Evolutionary conservation across 805 yeast species (phyloP), one percentile per base, ranked within the genome.

Genomic region (Wickerhamiella lipophila): DNA sequence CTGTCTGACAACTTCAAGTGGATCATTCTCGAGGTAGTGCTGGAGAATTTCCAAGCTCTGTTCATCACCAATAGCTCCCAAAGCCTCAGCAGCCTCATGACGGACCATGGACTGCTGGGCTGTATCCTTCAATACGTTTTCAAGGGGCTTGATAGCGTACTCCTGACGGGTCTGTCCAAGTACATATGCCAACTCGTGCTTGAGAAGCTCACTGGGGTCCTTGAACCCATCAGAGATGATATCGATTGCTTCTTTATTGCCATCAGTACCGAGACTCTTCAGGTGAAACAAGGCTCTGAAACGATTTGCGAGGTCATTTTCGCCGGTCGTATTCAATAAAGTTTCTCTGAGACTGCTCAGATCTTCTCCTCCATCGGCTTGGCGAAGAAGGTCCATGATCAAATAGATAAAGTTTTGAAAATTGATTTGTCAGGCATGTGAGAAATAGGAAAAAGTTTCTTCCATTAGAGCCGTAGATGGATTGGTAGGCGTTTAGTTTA

Each of bases 61-160:
- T 36, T 67, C 65, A 64, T 87, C 95, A 43, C 95, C 95, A 47
- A 92, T 71, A 40, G 98, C 98, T 53, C 98, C 99, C 49, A 92
- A 72, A 39, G 97, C 98, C 68, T 92, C 99, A 6, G 98, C 98
- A 15, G 98, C 98, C 67, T 92, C 99, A 65, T 92, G 99, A 66
- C 99, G 82, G 32, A 92, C 99, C 97, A 92, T 92, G 52, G 83
- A 72, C 69, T 89, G 97, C 56, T 70, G 71, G 13, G 70, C 56
- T 21, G 63, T 60, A 63, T 81, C 79, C 44, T 68, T 66, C 58
- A 92, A 73, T 19, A 86, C 95, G 6, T 73, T 72, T 64, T 85
- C 75, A 52, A 92, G 73, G 44, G 78, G 72, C 44, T 84, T 81
- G 52, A 89, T 83, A 51, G 95, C 86, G 50, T 76, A 66, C 56